A percentile compares a stretch with the other conserved stretches of the same genome.
phyloP scores from a whole-genome alignment of 306 rosid genomes.

The Pyrus bretschneideri region DNA sequence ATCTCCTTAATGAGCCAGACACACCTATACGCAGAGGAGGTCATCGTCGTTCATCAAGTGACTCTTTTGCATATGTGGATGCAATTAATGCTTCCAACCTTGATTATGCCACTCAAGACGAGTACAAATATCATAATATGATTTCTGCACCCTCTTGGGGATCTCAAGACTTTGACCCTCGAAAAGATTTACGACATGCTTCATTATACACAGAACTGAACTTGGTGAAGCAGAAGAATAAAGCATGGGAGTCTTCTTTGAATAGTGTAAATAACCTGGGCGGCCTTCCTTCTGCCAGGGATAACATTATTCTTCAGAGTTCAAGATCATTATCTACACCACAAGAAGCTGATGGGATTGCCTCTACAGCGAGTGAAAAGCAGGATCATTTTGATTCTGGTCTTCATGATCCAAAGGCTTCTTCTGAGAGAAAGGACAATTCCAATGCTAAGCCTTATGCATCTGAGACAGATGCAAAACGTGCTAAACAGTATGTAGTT shows the following conservation, averaged over 20 bases:
- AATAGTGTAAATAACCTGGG: conserved; percentile 33
- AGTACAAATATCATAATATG: conserved; percentile 46
- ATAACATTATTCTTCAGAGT: conserved; percentile 43
- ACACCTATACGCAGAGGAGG: conserved; percentile 88
- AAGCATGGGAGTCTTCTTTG: conserved; percentile 69
- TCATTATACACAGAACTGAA: conserved; percentile 50
- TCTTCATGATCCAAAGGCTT: conserved; percentile 48
- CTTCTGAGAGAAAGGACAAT: conserved; percentile 63
- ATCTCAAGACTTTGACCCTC: conserved; percentile 71
- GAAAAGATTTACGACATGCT: conserved; percentile 62
- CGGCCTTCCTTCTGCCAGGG: conserved; percentile 53
- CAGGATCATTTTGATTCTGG: conserved; percentile 51
- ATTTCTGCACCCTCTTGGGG: conserved; percentile 58
- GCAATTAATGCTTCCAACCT: conserved; percentile 38
- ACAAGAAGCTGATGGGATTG: conserved; percentile 61
- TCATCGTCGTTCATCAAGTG: conserved; percentile 97
- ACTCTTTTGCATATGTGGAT: conserved; percentile 86
- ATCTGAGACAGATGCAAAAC: conserved; percentile 80
- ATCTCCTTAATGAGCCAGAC: conserved; percentile 97
- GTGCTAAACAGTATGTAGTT: conserved; percentile 86
- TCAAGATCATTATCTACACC: conserved; percentile 52
- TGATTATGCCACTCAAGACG: conserved; percentile 51
- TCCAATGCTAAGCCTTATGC: conserved; percentile 50
- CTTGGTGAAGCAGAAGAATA: conserved; percentile 59
- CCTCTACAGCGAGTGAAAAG: conserved; percentile 44